Conservation (phyloP, 169 alveolate genomes). For the Plasmodium adleri region DNA sequence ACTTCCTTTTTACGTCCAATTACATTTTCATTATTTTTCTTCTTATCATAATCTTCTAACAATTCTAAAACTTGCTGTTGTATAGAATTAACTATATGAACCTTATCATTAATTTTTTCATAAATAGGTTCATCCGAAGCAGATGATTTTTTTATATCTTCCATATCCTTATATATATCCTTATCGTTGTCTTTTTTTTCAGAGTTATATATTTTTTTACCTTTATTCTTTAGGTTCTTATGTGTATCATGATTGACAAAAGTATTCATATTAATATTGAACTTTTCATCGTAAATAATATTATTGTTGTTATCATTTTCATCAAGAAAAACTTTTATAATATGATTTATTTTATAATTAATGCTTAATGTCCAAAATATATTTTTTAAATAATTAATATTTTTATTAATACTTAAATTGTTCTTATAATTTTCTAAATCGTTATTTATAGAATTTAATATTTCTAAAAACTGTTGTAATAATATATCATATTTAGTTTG, state of each 20-base stretch:
- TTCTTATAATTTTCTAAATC: constrained; percentile 62
- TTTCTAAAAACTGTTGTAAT: constrained; percentile 48
- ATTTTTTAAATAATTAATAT: constrained; percentile 67
- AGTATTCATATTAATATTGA: too few species aligned
- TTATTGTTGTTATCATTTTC: constrained; percentile 21
- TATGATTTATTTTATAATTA: constrained; percentile 70
- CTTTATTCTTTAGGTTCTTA: too few species aligned
- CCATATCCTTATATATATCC: too few species aligned
- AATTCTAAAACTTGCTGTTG: constrained; percentile 38
- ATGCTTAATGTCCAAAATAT: constrained; percentile 74
- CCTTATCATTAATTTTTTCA: background rate
- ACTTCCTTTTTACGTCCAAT: background rate
- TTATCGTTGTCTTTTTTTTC: too few species aligned
- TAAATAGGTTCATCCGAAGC: too few species aligned
- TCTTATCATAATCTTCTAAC: constrained; percentile 57
- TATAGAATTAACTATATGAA: background rate
- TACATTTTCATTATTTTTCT: background rate
- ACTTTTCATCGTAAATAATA: too few species aligned
- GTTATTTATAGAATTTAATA: constrained; percentile 51
- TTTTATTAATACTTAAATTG: constrained; percentile 48
- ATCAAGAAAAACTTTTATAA: constrained; percentile 44
- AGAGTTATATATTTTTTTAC: too few species aligned
- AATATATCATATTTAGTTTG: constrained; percentile 68
- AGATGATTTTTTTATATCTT: too few species aligned
- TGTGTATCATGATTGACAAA: too few species aligned